phyloP scores from a whole-genome alignment of 2,329 filamentous ascomycete genomes.

The Cladosporium sp. region DNA sequence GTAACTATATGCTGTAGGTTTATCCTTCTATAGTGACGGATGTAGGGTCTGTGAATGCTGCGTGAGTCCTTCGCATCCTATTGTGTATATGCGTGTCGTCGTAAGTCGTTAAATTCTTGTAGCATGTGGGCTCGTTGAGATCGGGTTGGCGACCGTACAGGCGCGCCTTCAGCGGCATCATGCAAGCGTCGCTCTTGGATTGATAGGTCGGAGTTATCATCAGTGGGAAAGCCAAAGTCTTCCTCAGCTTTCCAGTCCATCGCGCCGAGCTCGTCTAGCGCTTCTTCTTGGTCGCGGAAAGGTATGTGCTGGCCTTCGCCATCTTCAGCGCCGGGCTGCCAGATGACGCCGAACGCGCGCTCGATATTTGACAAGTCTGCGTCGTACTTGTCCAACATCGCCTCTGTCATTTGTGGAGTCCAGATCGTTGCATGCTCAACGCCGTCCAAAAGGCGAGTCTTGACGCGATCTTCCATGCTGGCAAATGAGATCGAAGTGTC shows the following conservation, averaged over 20 bases:
- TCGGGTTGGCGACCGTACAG: neutral
- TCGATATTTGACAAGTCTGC: slow-evolving; percentile 37
- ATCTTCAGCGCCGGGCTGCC: slow-evolving; percentile 28
- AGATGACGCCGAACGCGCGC: slow-evolving; percentile 35
- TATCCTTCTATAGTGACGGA: neutral
- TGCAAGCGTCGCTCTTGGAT: slow-evolving; percentile 28
- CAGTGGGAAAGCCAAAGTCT: slow-evolving; percentile 36
- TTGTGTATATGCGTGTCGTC: neutral
- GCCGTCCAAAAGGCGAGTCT: slow-evolving; percentile 32
- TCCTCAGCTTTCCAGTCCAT: slow-evolving; percentile 31
- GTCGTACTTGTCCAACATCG: slow-evolving; percentile 35
- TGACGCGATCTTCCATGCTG: slow-evolving; percentile 27
- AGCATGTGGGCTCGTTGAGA: neutral
- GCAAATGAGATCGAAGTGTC: slow-evolving; percentile 31
- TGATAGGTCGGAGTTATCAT: slow-evolving; percentile 21
- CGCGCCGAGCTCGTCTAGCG: slow-evolving; percentile 33
- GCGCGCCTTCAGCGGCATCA: slow-evolving; percentile 28
- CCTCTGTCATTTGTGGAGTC: slow-evolving; percentile 32
- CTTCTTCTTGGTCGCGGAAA: slow-evolving; percentile 33
- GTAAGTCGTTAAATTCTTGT: slow-evolving; percentile 13
- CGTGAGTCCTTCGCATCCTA: neutral
- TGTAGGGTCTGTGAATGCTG: neutral
- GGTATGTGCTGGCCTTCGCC: slow-evolving; percentile 33
- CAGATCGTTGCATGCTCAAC: slow-evolving; percentile 31
- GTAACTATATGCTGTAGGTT: neutral